Conservation (phyloP, 768 basidiomycete genomes). For the Megacollybia marginata region DNA sequence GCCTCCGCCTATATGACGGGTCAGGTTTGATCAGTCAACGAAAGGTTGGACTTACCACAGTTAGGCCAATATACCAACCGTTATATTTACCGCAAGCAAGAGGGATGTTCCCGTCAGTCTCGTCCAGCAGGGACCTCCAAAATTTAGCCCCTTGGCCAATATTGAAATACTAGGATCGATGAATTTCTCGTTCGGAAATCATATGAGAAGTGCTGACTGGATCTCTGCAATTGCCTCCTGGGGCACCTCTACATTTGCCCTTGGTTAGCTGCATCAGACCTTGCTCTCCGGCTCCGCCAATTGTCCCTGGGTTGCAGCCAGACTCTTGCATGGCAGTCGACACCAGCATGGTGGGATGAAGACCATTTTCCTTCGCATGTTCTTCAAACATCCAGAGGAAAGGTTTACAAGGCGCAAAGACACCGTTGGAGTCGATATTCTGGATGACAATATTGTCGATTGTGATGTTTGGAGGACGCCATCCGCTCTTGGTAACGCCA, state of each 20-base stretch:
- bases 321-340: conserved; percentile 87
- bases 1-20: conserved; percentile 35
- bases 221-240: conserved; percentile 37
- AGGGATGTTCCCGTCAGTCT: conserved; percentile 46
- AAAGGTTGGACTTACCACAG: conserved; percentile 32
- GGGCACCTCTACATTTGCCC: conserved; percentile 62
- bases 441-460: conserved; percentile 43
- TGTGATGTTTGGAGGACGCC: conserved; percentile 62
- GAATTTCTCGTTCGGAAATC: too few species aligned
- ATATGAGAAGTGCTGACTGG: conserved; percentile 24
- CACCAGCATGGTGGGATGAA: conserved; percentile 75
- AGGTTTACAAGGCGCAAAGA: conserved; percentile 52
- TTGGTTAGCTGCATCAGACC: conserved; percentile 81
- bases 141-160: conserved; percentile 58
- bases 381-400: conserved; percentile 52
- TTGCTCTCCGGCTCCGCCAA: conserved; percentile 68
- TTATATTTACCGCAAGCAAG: conserved; percentile 67
- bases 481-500: conserved; percentile 54
- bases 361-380: conserved; percentile 37
- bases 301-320: conserved; percentile 4
- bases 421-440: conserved; percentile 37
- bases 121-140: conserved; percentile 44
- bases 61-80: conserved; percentile 59
- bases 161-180: conserved; percentile 53
- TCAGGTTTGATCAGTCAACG: conserved; percentile 1